Evolutionary conservation across 2,329 filamentous ascomycete genomes (phyloP), one percentile per base, ranked within the genome.

Genomic region (Neobulgaria alba): DNA sequence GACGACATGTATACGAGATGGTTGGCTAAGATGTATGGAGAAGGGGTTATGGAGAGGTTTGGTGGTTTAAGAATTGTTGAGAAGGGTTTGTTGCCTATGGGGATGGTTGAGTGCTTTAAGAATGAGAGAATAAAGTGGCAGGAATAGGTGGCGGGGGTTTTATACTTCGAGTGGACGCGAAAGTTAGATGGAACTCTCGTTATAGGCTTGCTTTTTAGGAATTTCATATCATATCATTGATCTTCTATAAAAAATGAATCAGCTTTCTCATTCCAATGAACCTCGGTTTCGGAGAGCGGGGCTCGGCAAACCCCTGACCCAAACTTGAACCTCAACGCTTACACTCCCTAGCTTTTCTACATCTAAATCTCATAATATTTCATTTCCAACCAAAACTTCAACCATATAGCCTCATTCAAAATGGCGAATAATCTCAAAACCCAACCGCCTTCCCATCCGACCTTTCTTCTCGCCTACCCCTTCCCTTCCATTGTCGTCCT

Each of bases 401-500:
- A 26, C 23, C 23, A 7, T 12, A 26, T 12, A 26, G 23, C 7
- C 7, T 16, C 19, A n/a, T 30, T 20, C 21, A 35, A 40, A 23
- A 51, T 51, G 49, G 36, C 47, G 29, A 33, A 42, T 18, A 30
- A 32, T 18, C 43, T 49, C 36, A 34, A 36, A 35, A 45, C 41
- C 15, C 41, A 44, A 33, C 51, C 51, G 1, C 52, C 52, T 3
- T 17, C 42, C 17, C 36, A 45, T 5, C 20, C 34, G 4, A 44
- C 45, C 23, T 57, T 54, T 42, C 9, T 50, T 14, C 43, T 57
- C 33, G 30, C 42, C 33, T 77, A 72, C 48, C 77, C 77, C 1
- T 52, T 57, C 1, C 67, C 68, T 2, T 67, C 76, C 53, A 61
- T 80, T 38, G 63, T 81, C 7, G 68, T 79, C 33, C 67, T 78